phyloP scores from a whole-genome alignment of 1,139 yeast genomes.

The Insectozyma bohioensis region DNA sequence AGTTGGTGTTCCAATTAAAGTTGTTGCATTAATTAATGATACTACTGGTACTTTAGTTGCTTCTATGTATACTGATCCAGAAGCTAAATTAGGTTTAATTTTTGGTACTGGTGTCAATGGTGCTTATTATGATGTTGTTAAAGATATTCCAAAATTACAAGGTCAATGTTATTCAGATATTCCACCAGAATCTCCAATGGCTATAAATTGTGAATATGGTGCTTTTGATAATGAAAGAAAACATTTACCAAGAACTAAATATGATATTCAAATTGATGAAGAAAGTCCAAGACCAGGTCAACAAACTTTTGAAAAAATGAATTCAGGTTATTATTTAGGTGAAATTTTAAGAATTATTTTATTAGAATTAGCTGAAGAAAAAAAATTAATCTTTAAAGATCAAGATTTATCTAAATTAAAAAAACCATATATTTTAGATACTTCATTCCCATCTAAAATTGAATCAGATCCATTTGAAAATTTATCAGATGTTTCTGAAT shows the following conservation, averaged over 20 bases:
- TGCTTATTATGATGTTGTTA: slow-evolving; percentile 83
- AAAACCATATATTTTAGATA: slow-evolving; percentile 73
- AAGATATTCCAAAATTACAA: slow-evolving; percentile 78
- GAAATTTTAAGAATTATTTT: slow-evolving; percentile 83
- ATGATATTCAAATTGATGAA: slow-evolving; percentile 75
- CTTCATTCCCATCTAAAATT: slow-evolving; percentile 81
- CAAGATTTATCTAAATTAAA: slow-evolving; percentile 64
- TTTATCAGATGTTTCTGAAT: slow-evolving; percentile 68
- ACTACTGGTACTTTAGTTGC: slow-evolving; percentile 98
- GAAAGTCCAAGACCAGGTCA: slow-evolving; percentile 96
- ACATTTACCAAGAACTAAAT: slow-evolving; percentile 85
- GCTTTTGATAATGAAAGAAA: slow-evolving; percentile 91
- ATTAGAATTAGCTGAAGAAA: slow-evolving; percentile 64
- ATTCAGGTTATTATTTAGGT: slow-evolving; percentile 94
- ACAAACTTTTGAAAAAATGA: slow-evolving; percentile 96
- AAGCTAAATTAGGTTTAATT: slow-evolving; percentile 90
- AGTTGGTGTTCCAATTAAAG: slow-evolving; percentile 71
- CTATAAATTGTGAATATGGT: slow-evolving; percentile 98
- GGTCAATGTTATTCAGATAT: slow-evolving; percentile 70
- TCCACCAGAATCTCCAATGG: slow-evolving; percentile 70
- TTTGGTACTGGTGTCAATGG: slow-evolving; percentile 99
- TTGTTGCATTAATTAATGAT: slow-evolving; percentile 92
- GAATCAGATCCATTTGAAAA: slow-evolving; percentile 92
- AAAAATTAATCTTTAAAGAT: slow-evolving; percentile 62
- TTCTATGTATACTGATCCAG: slow-evolving; percentile 86